Evolutionary conservation across 2,329 filamentous ascomycete species (phyloP).

Genomic region (Periconia digitata): DNA sequence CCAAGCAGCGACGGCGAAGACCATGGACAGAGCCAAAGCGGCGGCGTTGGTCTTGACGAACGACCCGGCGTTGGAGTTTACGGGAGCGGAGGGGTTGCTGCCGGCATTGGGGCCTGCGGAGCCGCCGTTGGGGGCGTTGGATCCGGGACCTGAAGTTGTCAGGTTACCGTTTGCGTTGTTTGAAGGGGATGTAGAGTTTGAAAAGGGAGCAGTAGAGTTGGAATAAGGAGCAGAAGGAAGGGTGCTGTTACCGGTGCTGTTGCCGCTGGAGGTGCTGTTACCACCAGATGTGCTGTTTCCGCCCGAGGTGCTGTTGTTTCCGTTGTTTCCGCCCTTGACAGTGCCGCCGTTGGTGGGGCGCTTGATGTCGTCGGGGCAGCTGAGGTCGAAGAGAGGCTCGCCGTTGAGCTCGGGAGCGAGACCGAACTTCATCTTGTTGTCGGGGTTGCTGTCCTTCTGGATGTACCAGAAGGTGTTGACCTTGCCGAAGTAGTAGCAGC

Average conservation of each 20-base stretch:
- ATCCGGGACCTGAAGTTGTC: not conserved
- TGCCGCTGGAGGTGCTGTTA: not conserved
- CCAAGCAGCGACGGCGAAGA: conserved; percentile 27
- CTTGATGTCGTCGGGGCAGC: conserved; percentile 42
- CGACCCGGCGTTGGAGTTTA: conserved; percentile 12
- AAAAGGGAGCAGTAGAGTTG: not conserved
- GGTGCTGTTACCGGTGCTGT: not conserved
- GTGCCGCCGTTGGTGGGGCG: not conserved
- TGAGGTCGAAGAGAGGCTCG: conserved; percentile 56
- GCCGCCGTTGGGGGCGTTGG: not conserved
- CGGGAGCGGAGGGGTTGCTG: conserved; percentile 4
- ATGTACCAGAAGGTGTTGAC: conserved; percentile 41
- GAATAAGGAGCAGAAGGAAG: not conserved
- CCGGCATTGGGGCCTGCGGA: not conserved
- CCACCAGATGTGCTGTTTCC: not conserved
- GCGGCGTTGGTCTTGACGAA: conserved; percentile 23
- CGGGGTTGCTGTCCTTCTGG: conserved; percentile 51
- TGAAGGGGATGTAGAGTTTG: conserved; percentile 8
- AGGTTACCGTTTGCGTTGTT: conserved; percentile 8
- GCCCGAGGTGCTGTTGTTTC: not conserved
- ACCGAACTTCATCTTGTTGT: conserved; percentile 61
- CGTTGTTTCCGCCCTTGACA: not conserved
- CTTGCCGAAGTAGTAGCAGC: conserved; percentile 36
- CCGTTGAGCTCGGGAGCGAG: conserved; percentile 58
- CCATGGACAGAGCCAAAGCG: conserved; percentile 27